Base-by-base conservation (phyloP, 208 protist genomes). In the Trypanosoma theileri region DNA sequence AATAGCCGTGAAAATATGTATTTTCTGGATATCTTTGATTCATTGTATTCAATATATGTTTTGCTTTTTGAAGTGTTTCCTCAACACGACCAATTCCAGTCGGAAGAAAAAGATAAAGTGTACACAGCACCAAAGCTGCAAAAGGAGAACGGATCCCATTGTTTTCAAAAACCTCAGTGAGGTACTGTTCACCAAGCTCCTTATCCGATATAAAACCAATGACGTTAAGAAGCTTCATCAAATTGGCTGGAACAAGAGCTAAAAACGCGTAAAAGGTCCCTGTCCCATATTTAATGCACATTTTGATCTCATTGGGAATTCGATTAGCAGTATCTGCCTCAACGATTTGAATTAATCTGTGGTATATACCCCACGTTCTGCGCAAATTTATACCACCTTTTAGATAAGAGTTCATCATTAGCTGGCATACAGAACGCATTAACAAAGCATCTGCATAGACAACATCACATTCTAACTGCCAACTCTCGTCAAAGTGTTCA, bases 331-430 rank as follows among this genome's bases (percentile, higher is more conserved):
- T 82, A 66, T 96, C 88, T 60, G 86, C 83, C 68, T 93, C 82
- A 17, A 94, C 78, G 35, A 77, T 52, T 50, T 84, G 73, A 52
- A 92, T 84, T 31, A 93, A 73, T 22, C 77, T 73, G 52, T 91
- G 63, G 69, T 93, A 96, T 71, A 85, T 82, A 40, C 91, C 91
- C 89, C 91, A 96, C 50, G 91, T 79, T 73, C 88, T 91, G 63
- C 91, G 88, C 45, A 96, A 75, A 70, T 96, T 96, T 63, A 96
- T 84, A 53, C 79, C 91, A 50, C 91, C 91, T 69, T 92, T 92
- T 26, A 96, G 70, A 66, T 94, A 96, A 16, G 85, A 89, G 73
- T 96, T 96, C 88, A 92, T 93, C 89, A 93, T 92, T 26, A 96
- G 77, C 80, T 96, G 91, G 19, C 64, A 59, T 58, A 96, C 91